Base-by-base conservation (phyloP, 2,329 filamentous ascomycete species). In the Aspergillus tubingensis region DNA sequence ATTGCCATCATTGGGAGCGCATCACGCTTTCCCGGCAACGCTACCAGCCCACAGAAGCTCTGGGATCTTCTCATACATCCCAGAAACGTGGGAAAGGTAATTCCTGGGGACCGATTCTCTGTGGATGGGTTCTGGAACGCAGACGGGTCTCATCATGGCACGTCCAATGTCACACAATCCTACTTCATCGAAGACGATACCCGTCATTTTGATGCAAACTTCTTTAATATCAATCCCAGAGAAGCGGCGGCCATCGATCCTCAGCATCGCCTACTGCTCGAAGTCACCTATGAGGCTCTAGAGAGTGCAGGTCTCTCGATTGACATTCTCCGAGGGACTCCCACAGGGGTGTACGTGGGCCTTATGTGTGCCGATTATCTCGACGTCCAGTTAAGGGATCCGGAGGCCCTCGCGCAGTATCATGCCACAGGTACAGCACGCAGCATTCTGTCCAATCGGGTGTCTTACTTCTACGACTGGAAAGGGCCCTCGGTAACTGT, bases 401-500 rank as follows among this genome's bases (percentile, higher is more conserved):
- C 53, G 13, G 43, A 59, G 17, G 13, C 41, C 3, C 8, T 41
- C 1, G 51, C 61, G 3, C 50, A 17, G 15, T 63, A 60, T 36
- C 27, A 47, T 8, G 57, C 27, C 8, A 70, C 68, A 2, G 69
- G 71, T 3, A 72, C 64, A 41, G 65, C 68, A 3, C 62, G 67
- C 11, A 69, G 68, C 13, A 74, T 79, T 8, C 54, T 76, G n/a
- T 68, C 74, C 2, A 76, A 76, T 48, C 67, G 73, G 4, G 57
- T 74, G 11, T 73, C 69, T 0, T 71, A 76, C 67, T 74, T 49
- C 21, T 62, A 54, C 36, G 55, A 61, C 21, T 56, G 48, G 11
- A 39, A 39, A 27, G 61, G 78, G 1, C 74, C 77, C 0, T 70
- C 65, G 5, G 70, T 78, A 62, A 77, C 76, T 0, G 70, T 81